A percentile compares a stretch with the other conserved stretches of the same genome.
Conservation (phyloP, 768 basidiomycete genomes). For the Inosperma sp. region DNA sequence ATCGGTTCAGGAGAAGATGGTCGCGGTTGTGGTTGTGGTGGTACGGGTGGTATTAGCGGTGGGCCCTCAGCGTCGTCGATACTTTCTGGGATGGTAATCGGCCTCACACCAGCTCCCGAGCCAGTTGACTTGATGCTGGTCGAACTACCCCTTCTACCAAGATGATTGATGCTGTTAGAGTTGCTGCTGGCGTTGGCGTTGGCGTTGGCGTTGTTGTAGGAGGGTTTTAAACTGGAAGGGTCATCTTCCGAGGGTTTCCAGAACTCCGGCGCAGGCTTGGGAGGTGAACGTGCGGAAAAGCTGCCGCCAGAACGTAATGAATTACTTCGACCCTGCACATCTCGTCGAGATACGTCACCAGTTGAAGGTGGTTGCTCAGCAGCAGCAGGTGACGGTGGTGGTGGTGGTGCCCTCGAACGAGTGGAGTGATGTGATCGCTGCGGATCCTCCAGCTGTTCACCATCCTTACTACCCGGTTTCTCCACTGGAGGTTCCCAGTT, state of each 20-base stretch:
- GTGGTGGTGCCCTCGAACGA: slow-evolving; percentile 18
- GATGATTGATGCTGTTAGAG: no score
- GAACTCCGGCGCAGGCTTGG: slow-evolving; percentile 38
- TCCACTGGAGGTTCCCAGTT: slow-evolving; percentile 11
- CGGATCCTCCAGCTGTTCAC: slow-evolving; percentile 23
- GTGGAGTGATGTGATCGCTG: slow-evolving; percentile 15
- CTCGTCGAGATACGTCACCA: slow-evolving; percentile 21
- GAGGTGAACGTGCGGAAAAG: slow-evolving; percentile 30
- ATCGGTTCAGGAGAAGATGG: no score
- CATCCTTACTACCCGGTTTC: slow-evolving; percentile 4
- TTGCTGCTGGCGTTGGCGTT: no score
- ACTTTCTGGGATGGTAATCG: slow-evolving; percentile 37
- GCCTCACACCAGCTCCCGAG: slow-evolving; percentile 35
- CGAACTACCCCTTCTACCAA: slow-evolving; percentile 45
- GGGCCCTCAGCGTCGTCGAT: slow-evolving; percentile 23
- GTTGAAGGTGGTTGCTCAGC: slow-evolving; percentile 12
- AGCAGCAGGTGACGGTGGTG: slow-evolving; percentile 11
- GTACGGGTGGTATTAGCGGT: slow-evolving; percentile 2
- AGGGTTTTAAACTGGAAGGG: slow-evolving; percentile 28
- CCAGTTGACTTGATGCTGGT: slow-evolving; percentile 47
- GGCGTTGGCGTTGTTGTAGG: no score
- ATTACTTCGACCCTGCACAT: slow-evolving; percentile 19
- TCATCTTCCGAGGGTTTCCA: slow-evolving; percentile 52
- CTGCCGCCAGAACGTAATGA: slow-evolving; percentile 33
- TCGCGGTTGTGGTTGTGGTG: slow-evolving; percentile 12